These are phyloP conservation scores for Mortierella sp. DNA, from an alignment of 371 early-diverging fungal genomes.

Conservation along the genomic window DNA sequence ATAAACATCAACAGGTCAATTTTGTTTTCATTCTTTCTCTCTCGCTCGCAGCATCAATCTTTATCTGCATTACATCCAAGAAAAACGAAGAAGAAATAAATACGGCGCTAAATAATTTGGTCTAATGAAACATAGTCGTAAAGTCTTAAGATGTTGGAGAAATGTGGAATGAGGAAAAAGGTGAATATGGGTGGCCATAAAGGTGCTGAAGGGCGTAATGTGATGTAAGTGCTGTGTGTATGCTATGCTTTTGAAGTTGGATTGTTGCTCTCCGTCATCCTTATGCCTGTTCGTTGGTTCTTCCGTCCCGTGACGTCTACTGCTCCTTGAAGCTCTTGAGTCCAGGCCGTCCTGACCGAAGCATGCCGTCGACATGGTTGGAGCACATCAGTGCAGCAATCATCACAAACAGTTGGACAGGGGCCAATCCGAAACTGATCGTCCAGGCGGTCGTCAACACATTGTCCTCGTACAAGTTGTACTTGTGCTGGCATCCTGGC, in stretches of 20 bases:
- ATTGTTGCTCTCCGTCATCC: too few species aligned
- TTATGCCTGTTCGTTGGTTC: too few species aligned
- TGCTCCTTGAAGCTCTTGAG: conserved; percentile 53
- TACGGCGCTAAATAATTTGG: not conserved
- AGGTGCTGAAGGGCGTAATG: not conserved
- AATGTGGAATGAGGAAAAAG: not conserved
- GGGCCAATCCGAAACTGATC: conserved; percentile 63
- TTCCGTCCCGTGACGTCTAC: not conserved
- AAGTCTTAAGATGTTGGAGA: not conserved
- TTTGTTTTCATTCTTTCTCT: not conserved
- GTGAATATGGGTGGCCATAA: too few species aligned
- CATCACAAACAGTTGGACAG: conserved; percentile 67
- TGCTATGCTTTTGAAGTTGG: not conserved
- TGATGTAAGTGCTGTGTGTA: not conserved
- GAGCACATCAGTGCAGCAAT: conserved; percentile 68
- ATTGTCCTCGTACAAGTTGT: conserved; percentile 62
- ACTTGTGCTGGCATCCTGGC: conserved; percentile 71
- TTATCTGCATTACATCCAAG: not conserved
- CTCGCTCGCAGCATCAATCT: not conserved
- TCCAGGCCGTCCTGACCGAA: conserved; percentile 51
- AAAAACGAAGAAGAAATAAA: not conserved
- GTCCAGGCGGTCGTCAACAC: conserved; percentile 61
- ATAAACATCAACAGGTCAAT: not conserved
- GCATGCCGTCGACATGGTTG: conserved; percentile 70
- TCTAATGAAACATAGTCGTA: not conserved